Evolutionary conservation across 441 rosid genomes (phyloP).

Genomic region (Eutrema salsugineum): DNA sequence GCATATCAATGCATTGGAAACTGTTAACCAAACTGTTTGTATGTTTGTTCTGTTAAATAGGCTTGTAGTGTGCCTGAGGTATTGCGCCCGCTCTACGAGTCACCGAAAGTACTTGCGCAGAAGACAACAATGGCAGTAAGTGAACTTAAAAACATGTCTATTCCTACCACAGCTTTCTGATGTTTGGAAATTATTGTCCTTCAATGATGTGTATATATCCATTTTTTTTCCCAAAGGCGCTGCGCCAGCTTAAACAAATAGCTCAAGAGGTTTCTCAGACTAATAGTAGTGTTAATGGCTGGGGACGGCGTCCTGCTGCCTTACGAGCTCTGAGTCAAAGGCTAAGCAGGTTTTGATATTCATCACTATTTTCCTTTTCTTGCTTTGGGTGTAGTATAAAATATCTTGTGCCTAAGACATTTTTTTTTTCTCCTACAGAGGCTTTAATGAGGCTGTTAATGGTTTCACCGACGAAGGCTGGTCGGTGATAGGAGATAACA

Average conservation of each 20-base stretch:
- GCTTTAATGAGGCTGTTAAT: slow-evolving; percentile 94
- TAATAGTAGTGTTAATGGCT: slow-evolving; percentile 56
- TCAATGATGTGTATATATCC: neutral
- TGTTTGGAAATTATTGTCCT: neutral
- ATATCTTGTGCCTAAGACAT: slow-evolving; percentile 17
- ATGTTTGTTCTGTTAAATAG: slow-evolving; percentile 38
- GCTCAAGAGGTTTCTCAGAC: slow-evolving; percentile 89
- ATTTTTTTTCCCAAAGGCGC: slow-evolving; percentile 42
- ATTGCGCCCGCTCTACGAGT: slow-evolving; percentile 88
- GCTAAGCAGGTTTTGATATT: slow-evolving; percentile 69
- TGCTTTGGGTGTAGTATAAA: neutral
- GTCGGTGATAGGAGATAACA: slow-evolving; percentile 86
- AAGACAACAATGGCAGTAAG: slow-evolving; percentile 93
- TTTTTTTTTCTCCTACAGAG: slow-evolving; percentile 44
- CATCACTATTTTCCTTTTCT: neutral
- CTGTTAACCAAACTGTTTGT: neutral
- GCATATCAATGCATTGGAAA: neutral
- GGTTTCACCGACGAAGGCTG: slow-evolving; percentile 97
- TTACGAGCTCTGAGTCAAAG: slow-evolving; percentile 88
- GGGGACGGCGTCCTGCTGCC: slow-evolving; percentile 96
- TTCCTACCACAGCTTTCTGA: neutral
- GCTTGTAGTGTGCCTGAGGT: slow-evolving; percentile 98
- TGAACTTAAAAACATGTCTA: neutral
- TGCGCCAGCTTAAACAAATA: slow-evolving; percentile 90
- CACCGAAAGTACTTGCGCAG: slow-evolving; percentile 91